phyloP scores from a whole-genome alignment of 2,329 filamentous ascomycete species.

The Fusarium illudens region DNA sequence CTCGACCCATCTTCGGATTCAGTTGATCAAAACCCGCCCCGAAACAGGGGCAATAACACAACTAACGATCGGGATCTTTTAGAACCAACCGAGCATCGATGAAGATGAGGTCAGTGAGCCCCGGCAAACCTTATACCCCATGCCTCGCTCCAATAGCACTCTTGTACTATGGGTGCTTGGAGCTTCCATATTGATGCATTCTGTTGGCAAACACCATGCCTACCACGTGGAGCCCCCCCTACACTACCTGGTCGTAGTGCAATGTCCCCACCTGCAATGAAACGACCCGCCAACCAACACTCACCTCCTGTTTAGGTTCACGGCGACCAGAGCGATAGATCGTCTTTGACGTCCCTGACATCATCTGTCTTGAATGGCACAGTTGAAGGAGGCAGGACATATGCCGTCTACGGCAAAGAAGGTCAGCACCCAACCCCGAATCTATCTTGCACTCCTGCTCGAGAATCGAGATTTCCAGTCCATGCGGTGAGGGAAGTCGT shows the following conservation, averaged over 20 bases:
- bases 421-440: constrained; percentile 27
- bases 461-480: neutral
- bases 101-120: constrained; percentile 34
- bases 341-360: constrained; percentile 40
- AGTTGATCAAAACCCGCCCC: neutral
- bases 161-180: neutral
- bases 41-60: neutral
- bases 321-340: constrained; percentile 30
- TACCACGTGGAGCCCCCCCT: neutral
- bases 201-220: neutral
- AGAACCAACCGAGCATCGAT: constrained; percentile 20
- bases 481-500: neutral
- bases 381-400: constrained; percentile 46
- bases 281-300: constrained; percentile 12
- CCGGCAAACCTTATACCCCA: neutral
- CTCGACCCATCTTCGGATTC: too few species aligned
- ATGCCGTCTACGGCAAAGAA: constrained; percentile 49
- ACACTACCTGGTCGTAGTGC: neutral
- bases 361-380: constrained; percentile 39
- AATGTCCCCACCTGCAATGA: neutral
- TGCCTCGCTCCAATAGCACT: neutral
- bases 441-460: too few species aligned
- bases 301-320: constrained; percentile 3
- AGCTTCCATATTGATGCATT: neutral
- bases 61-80: constrained; percentile 1